Evolutionary conservation across 2,329 filamentous ascomycete species (phyloP), one percentile per base, ranked within the genome.

Genomic region (Periconia sp.): DNA sequence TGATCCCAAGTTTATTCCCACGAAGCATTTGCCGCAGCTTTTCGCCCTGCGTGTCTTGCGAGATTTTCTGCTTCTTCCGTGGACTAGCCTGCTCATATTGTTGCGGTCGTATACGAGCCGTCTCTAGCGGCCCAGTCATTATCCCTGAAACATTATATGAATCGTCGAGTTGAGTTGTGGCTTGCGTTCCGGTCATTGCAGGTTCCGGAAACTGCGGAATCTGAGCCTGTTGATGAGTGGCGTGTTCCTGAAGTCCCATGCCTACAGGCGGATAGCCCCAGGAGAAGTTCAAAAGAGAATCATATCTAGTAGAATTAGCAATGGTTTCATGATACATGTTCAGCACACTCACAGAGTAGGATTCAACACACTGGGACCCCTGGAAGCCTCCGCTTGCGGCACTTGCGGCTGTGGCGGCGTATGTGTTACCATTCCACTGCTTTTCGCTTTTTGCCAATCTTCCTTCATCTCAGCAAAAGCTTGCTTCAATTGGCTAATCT

Each of bases 61-160:
- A 43, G n/a, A 47, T 18, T 23, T 35, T 54, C 15, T 33, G 52
- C 45, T 50, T 54, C 47, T 54, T 54, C 30, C 40, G 43, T 10
- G 47, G 44, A 18, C 40, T 45, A 11, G 33, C 15, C 17, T 52
- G 2, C 27, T 17, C 44, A 31, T 37, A 18, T n/a, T 13, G 33
- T 14, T 14, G 33, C 15, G 33, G 33, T 11, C 33, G 11, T 37
- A 37, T n/a, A 37, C 33, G 15, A 37, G 33, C 33, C 5, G 5
- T 3, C 15, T 37, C 11, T 37, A 6, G 33, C 13, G 15, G 5
- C 33, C 13, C 33, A n/a, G 3, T 37, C 5, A n/a, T n/a, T n/a
- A n/a, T 37, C 6, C 33, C 33, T 5, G 33, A 37, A 3, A 13
- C 15, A 14, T 14, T n/a, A 11, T 37, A 5, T 13, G 33, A 37